Evolutionary conservation across 2,329 filamentous ascomycete genomes (phyloP).

Genomic region (Lachnellula hyalina): DNA sequence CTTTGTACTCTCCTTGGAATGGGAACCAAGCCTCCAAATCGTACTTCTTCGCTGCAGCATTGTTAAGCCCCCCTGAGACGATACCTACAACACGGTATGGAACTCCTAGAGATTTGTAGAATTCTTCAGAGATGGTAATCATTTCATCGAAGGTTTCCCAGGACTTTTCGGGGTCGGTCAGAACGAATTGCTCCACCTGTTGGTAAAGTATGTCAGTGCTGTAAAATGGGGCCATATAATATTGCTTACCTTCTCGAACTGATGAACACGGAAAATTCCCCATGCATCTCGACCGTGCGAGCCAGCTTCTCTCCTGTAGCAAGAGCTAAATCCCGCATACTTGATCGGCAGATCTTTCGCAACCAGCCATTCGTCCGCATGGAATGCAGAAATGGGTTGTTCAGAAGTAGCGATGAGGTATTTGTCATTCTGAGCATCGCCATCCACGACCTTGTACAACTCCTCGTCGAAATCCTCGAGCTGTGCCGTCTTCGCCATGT

Average conservation of each 20-base stretch:
- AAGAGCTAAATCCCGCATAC: slow-evolving; percentile 87
- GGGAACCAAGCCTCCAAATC: slow-evolving; percentile 97
- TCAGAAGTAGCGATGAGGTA: slow-evolving; percentile 76
- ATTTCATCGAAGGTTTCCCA: slow-evolving; percentile 94
- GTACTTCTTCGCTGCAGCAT: slow-evolving; percentile 84
- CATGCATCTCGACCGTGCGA: slow-evolving; percentile 89
- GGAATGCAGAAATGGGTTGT: slow-evolving; percentile 88
- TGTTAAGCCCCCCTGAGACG: slow-evolving; percentile 93
- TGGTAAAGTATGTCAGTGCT: slow-evolving; percentile 28
- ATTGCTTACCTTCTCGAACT: slow-evolving; percentile 77
- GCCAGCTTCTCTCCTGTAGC: slow-evolving; percentile 93
- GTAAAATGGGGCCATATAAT: slow-evolving; percentile 9
- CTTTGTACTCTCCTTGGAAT: slow-evolving; percentile 96
- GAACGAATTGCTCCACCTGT: slow-evolving; percentile 70
- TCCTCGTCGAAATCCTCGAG: slow-evolving; percentile 97
- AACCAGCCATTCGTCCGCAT: slow-evolving; percentile 89
- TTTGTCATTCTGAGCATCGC: slow-evolving; percentile 84
- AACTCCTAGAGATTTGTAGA: slow-evolving; percentile 84
- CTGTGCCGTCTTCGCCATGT: slow-evolving; percentile 98
- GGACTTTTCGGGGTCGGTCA: slow-evolving; percentile 81
- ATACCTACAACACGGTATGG: slow-evolving; percentile 92
- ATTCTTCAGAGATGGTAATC: slow-evolving; percentile 86
- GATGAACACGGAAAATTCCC: slow-evolving; percentile 97
- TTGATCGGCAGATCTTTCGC: slow-evolving; percentile 83
- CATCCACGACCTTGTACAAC: slow-evolving; percentile 91